A percentile compares a stretch with the other conserved stretches of the same genome.
These are phyloP conservation scores for Spiromastix sp. DNA, from an alignment of 2,329 filamentous ascomycete genomes.

Conservation along the genomic window DNA sequence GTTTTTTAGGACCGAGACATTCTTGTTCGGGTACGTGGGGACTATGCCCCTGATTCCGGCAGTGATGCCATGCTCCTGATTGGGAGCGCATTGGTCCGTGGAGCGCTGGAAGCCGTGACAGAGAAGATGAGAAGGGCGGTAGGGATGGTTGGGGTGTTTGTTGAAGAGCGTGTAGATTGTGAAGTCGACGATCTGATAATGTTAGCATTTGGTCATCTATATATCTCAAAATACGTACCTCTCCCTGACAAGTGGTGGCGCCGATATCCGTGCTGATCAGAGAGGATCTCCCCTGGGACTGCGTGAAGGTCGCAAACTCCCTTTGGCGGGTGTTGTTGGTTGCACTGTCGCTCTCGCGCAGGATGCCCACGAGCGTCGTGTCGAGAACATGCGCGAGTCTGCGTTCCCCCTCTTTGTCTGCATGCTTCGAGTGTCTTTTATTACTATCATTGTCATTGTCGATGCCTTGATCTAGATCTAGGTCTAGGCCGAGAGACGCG, in stretches of 20 bases:
- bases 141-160: conserved; percentile 35
- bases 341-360: conserved; percentile 22
- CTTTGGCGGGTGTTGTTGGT: conserved; percentile 35
- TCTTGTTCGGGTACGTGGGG: conserved; percentile 55
- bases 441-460: conserved; percentile 4
- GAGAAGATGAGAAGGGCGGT: conserved; percentile 61
- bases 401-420: conserved; percentile 1
- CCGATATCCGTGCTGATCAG: conserved; percentile 24
- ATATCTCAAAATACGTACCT: too few relatives aligned
- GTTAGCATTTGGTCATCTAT: too few relatives aligned
- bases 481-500: conserved; percentile 21
- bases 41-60: conserved; percentile 56
- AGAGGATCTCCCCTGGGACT: conserved; percentile 41
- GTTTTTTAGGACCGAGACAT: conserved; percentile 58
- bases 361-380: conserved; percentile 53
- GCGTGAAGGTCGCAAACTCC: conserved; percentile 52
- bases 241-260: conserved; percentile 48
- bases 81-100: conserved; percentile 19
- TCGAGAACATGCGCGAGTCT: conserved; percentile 53
- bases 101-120: conserved; percentile 68
- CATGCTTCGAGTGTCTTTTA: neutral
- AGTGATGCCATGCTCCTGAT: conserved; percentile 22
- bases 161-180: conserved; percentile 68
- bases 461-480: too few relatives aligned
- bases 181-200: conserved; percentile 70